Conservation (phyloP, 768 basidiomycete genomes). For the Trametes villosa region DNA sequence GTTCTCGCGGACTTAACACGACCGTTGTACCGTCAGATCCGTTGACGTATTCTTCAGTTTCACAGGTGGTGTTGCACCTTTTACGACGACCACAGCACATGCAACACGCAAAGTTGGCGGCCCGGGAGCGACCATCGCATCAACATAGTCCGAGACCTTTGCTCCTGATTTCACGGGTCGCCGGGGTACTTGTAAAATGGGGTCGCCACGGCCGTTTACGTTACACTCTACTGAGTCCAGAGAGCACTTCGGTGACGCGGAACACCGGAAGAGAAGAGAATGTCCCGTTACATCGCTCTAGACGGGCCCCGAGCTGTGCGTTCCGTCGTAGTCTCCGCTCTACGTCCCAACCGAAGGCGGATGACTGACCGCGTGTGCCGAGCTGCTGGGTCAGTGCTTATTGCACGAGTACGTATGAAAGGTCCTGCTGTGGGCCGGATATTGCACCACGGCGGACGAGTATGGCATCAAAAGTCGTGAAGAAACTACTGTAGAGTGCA, state of each 20-base stretch:
- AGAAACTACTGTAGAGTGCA: not conserved
- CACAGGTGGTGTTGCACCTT: no score
- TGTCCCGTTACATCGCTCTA: not conserved
- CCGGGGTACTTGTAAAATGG: not conserved
- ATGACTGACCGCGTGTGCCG: no score
- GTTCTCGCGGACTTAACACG: not conserved
- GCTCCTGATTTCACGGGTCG: not conserved
- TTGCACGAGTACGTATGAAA: no score
- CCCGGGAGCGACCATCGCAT: not conserved
- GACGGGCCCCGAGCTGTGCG: not conserved
- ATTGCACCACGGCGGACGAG: not conserved
- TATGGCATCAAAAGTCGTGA: not conserved
- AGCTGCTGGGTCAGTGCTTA: no score
- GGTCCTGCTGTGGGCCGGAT: no score
- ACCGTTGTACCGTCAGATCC: not conserved
- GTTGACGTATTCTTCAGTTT: not conserved
- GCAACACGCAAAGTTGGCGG: not conserved
- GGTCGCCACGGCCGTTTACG: not conserved
- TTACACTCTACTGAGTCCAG: not conserved
- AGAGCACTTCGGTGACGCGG: no score
- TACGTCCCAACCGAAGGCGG: no score
- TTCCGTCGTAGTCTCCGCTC: no score
- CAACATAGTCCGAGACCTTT: not conserved
- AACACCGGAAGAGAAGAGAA: no score
- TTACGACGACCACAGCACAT: no score